These are phyloP conservation scores for Apodospora peruviana DNA, from an alignment of 495 filamentous ascomycete species.

Conservation along the genomic window DNA sequence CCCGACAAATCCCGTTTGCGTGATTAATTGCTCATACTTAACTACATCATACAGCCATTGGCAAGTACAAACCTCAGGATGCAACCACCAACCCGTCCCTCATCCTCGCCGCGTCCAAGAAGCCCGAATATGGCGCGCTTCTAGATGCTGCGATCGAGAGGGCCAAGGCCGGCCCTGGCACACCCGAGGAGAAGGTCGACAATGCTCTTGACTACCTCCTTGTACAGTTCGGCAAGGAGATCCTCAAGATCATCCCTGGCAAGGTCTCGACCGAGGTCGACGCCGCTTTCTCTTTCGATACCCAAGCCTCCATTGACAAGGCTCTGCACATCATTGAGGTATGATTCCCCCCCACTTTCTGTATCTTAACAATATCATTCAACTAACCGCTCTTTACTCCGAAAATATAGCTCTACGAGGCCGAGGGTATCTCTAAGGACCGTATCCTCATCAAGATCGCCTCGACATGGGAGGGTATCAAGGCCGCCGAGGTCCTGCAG, in stretches of 20 bases:
- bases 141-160: conserved; percentile 82
- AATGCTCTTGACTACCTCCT: conserved; percentile 85
- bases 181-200: conserved; percentile 71
- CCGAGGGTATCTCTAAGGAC: conserved; percentile 84
- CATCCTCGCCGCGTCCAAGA: conserved; percentile 97
- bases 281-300: conserved; percentile 93
- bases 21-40: conserved; percentile 2
- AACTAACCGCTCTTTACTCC: neutral
- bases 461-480: conserved; percentile 93
- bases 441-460: conserved; percentile 90
- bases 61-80: conserved; percentile 99
- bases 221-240: conserved; percentile 96
- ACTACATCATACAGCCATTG: conserved; percentile 65
- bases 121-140: conserved; percentile 88
- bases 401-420: conserved; percentile 73
- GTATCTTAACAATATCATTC: neutral
- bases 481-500: conserved; percentile 93
- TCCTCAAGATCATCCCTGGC: conserved; percentile 92
- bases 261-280: conserved; percentile 99
- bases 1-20: no score
- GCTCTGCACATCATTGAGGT: conserved; percentile 96
- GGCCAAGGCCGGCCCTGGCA: conserved; percentile 68
- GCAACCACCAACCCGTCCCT: conserved; percentile 98
- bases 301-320: conserved; percentile 86
- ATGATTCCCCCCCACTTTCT: conserved; percentile 21